Percentiles rank a stretch among this genome's conserved stretches.
Evolutionary conservation across 768 basidiomycete species (phyloP).

Genomic region (Cyclocybe aegerita): DNA sequence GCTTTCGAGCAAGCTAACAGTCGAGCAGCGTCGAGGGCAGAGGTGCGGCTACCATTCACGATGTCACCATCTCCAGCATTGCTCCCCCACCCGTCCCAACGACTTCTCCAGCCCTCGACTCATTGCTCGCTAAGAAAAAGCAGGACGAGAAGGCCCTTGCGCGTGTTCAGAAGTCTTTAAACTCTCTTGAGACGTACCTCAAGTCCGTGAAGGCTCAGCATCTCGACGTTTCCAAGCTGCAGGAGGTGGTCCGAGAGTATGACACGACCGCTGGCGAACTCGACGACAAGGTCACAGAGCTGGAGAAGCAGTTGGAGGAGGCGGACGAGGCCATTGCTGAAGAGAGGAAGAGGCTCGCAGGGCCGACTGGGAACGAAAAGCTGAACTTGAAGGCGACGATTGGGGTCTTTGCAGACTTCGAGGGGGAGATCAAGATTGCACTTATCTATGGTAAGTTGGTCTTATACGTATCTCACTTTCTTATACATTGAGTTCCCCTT

Average conservation of each 20-base stretch:
- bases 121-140: no score
- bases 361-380: constrained; percentile 19
- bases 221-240: constrained; percentile 12
- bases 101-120: no score
- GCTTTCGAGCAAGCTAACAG: not conserved
- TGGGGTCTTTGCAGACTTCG: constrained; percentile 34
- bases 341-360: constrained; percentile 20
- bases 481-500: not conserved
- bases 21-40: constrained; percentile 40
- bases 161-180: constrained; percentile 8
- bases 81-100: no score
- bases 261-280: constrained; percentile 12
- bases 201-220: constrained; percentile 7
- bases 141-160: constrained; percentile 18
- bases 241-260: constrained; percentile 14
- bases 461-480: not conserved
- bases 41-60: constrained; percentile 16
- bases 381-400: constrained; percentile 30
- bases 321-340: constrained; percentile 21
- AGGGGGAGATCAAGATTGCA: constrained; percentile 36
- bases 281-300: constrained; percentile 20
- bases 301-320: constrained; percentile 14
- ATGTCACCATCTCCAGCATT: no score
- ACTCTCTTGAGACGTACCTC: constrained; percentile 11
- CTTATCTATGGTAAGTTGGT: constrained; percentile 36